Base-by-base conservation (phyloP, 192 early-diverging fungal species). In the Coemansia brasiliensis region DNA sequence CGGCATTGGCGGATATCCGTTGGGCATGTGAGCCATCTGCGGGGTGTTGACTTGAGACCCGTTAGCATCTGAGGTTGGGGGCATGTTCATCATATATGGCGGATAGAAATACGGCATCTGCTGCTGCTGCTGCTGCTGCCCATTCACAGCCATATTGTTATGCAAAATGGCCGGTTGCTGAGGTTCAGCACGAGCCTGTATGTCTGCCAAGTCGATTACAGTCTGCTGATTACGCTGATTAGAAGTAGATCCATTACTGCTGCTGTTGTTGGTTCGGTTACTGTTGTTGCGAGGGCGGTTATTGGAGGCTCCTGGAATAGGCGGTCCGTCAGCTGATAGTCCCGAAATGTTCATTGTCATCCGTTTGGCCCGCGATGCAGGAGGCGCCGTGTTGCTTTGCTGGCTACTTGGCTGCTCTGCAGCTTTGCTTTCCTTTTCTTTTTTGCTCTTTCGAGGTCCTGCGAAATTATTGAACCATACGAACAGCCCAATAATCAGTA, bases 31-130 rank as follows among this genome's bases (percentile, higher is more conserved):
- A 1, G 46, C 46, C 46, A 49, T 49, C 8, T 49, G 46, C 0
- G 17, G 46, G 3, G 46, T 24, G 11, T 25, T 24, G 22, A 49
- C 26, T 2, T 49, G 46, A 3, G 46, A 26, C 10, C 24, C 26
- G 7, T 5, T 26, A 6, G 25, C 25, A 25, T 26, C 46, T 6
- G 45, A 48, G n/a, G 10, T 15, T 1, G 21, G 26, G 5, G 46
- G 25, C 46, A 49, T 49, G 8, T 26, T 26, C 46, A 46, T 46
- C 44, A 46, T 46, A 21, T 49, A 24, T 8, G 21, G 46, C 11
- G 46, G 46, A 9, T 16, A 49, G 13, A 49, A 26, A 8, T 16
- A 49, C 7, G 46, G 46, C 46, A 49, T 49, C 5, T 49, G 46
- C 15, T 25, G 20, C 15, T 41, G 40, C 32, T 35, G 32, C 10